Evolutionary conservation across 2,329 filamentous ascomycete genomes (phyloP), one percentile per base, ranked within the genome.

Genomic region (Stachybotrys echinatus): DNA sequence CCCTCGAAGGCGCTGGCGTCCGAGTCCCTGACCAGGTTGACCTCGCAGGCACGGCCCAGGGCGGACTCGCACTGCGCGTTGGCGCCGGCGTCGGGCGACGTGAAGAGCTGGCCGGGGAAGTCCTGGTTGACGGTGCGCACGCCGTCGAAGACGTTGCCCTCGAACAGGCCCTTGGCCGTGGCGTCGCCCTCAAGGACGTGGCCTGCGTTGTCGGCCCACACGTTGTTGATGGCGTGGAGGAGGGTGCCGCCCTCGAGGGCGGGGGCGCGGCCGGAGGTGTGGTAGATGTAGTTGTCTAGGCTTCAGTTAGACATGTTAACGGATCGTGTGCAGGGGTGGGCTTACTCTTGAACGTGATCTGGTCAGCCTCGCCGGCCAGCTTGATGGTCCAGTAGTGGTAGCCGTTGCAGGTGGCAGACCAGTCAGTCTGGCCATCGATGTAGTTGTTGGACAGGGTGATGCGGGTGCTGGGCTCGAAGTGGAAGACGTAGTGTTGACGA

Each of bases 161-260:
- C 61, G 37, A 58, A 62, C 4, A 65, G 53, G 19, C 58, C 62
- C 47, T 54, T 55, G 17, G 54, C 61, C 1, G 52, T 53, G 12
- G 52, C 58, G 5, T 60, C 58, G 5, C 61, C 61, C 52, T 65
- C 61, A 20, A 65, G 53, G 4, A 55, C 52, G 44, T 65, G 62
- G 5, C 62, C 62, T 10, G 56, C 57, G 44, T 54, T 60, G 18
- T 58, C 57, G 8, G 47, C 22, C 58, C 60, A 65, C 3, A 64
- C 58, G 39, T 60, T 65, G 55, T 64, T 65, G 31, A 64, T 58
- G 4, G 62, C 61, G 49, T 65, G 62, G 48, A 65, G 57, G 42
- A 64, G 57, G 1, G 61, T 62, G 17, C 50, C 57, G 18, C 59
- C 58, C n/a, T 55, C 60, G 1, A 64, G 55, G 5, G 61, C 60